Evolutionary conservation across 768 basidiomycete genomes (phyloP), one percentile per base, ranked within the genome.

Genomic region (Strobilomyces dryophilus): DNA sequence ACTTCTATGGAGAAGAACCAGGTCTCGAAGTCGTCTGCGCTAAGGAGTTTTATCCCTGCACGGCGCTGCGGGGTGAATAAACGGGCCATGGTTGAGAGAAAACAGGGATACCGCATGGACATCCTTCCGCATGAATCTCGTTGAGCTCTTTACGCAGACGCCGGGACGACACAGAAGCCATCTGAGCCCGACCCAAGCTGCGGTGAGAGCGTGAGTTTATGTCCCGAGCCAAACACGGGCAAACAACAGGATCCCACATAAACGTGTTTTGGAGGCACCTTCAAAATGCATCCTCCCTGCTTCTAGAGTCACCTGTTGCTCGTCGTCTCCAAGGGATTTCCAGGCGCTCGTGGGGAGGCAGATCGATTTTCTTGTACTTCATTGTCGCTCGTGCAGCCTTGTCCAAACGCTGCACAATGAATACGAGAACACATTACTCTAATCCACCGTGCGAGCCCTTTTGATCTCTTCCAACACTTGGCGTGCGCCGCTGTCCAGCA

Each of bases 381-480:
- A 51, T 47, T 15, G 39, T 56, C 14, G 41, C 18, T 56, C 53
- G 61, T 61, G 62, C 60, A 58, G 21, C 45, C 50, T 36, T 45
- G 20, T 14, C 20, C 43, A 31, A 35, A 43, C 36, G 47, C 29
- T 43, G 58, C 58, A 54, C 67, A 42, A 55, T 49, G 57, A 65
- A 67, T 50, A 55, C 63, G 50, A 52, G 67, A 61, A 62, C 53
- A 68, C 52, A 68, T 32, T 61, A 51, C 37, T 10, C 20, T 12
- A 37, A 31, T 55, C 3, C 21, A 36, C 59, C 26, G 55, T 45
- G 60, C 81, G 70, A 32, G 69, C 71, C 49, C 64, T 66, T n/a
- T 80, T 87, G 60, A 99, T 89, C 51, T 90, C 89, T 36, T 90
- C 84, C 66, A 99, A 66, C 58, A 99, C 89, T 54, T 76, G 78